phyloP scores from a whole-genome alignment of 2,329 filamentous ascomycete species.

The Pseudofabraea citricarpa region DNA sequence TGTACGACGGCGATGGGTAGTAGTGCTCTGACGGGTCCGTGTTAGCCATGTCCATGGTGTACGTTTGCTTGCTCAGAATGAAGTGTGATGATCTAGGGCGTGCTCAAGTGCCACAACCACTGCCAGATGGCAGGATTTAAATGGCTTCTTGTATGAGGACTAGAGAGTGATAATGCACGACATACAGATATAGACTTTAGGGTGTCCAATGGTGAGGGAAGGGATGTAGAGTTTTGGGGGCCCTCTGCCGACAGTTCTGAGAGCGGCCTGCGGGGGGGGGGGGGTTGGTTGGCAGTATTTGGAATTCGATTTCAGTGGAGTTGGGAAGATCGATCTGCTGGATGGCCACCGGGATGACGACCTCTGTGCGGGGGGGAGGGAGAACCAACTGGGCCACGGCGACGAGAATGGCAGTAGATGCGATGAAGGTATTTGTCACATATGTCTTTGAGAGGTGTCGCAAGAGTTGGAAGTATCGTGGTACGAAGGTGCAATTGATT shows the following conservation, averaged over 20 bases:
- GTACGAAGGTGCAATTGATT: background rate
- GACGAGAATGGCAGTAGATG: no score
- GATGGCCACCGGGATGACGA: background rate
- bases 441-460: background rate
- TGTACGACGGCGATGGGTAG: conserved; percentile 1
- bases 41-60: background rate
- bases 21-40: conserved; percentile 1
- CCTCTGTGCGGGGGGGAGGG: background rate
- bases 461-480: background rate
- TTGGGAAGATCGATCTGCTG: background rate
- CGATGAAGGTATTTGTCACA: background rate
- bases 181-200: background rate
- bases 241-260: no score
- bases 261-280: background rate
- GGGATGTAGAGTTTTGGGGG: background rate
- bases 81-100: background rate
- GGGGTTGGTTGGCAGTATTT: background rate
- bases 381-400: no score
- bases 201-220: background rate
- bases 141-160: background rate
- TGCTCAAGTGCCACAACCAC: background rate
- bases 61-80: background rate
- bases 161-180: background rate
- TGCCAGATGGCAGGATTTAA: background rate
- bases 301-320: background rate